Evolutionary conservation across 495 filamentous ascomycete species (phyloP).

Genomic region (Cercophora newfieldiana): DNA sequence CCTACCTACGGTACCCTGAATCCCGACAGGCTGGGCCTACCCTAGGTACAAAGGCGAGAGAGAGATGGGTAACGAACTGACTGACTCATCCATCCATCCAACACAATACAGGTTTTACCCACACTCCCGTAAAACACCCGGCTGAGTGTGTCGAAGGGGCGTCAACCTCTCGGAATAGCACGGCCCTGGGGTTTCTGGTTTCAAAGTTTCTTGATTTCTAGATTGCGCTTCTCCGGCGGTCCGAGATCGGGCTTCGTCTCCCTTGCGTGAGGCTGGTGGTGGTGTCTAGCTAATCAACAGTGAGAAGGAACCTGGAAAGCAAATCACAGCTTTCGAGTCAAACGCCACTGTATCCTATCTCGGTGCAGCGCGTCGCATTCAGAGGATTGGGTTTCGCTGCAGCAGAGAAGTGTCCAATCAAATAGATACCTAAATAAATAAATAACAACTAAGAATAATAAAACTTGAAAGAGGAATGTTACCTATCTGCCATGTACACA

Average conservation of each 20-base stretch:
- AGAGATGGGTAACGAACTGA: not conserved
- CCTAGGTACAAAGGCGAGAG: not conserved
- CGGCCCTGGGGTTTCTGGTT: not conserved
- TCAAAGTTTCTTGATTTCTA: no score
- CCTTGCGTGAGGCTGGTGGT: not conserved
- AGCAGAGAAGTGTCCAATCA: no score
- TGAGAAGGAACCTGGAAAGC: no score
- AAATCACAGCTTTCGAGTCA: not conserved
- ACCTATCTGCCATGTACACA: not conserved
- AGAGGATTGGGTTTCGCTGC: no score
- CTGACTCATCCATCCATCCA: slow-evolving; percentile 11
- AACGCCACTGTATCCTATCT: not conserved
- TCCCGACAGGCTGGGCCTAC: not conserved
- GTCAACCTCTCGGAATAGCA: not conserved
- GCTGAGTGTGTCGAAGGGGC: not conserved
- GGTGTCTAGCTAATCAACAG: not conserved
- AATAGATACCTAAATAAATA: no score
- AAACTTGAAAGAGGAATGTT: not conserved
- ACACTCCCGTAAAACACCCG: not conserved
- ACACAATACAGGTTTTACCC: not conserved
- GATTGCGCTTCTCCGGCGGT: not conserved
- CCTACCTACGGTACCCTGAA: not conserved
- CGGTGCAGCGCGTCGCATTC: no score
- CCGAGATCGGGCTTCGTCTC: not conserved
- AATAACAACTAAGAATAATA: no score